Evolutionary conservation across 441 rosid species (phyloP).

Genomic region (Geranium incanum): DNA sequence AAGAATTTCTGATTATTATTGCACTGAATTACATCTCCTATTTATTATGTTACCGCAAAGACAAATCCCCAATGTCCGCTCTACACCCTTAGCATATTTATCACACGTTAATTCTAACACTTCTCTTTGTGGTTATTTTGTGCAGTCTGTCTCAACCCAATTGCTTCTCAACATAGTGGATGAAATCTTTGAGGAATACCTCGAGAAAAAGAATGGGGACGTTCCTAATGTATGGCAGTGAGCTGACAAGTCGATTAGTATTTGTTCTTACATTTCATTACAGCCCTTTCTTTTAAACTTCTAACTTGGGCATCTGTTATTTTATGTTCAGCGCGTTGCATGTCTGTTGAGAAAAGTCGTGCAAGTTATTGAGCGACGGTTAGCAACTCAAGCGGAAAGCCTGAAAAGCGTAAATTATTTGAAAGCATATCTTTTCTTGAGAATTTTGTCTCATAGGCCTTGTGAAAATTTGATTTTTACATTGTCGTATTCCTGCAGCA

Average conservation of each 20-base stretch:
- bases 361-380: conserved; percentile 61
- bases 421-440: conserved; percentile 17
- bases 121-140: conserved; percentile 7
- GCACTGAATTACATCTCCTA: no score
- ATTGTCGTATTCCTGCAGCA: conserved; percentile 48
- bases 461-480: conserved; percentile 24
- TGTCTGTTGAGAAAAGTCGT: conserved; percentile 51
- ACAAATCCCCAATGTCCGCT: no score
- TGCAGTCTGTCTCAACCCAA: conserved; percentile 66
- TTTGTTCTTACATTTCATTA: neutral
- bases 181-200: conserved; percentile 59
- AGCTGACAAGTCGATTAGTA: conserved; percentile 15
- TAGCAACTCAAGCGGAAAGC: conserved; percentile 62
- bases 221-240: conserved; percentile 58
- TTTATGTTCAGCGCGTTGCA: conserved; percentile 43
- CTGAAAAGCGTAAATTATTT: conserved; percentile 53
- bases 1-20: no score
- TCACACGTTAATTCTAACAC: neutral
- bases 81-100: neutral
- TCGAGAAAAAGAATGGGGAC: conserved; percentile 57
- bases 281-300: conserved; percentile 5
- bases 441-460: conserved; percentile 13
- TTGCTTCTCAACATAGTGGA: conserved; percentile 55
- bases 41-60: no score
- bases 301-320: conserved; percentile 10